Evolutionary conservation across 805 yeast genomes (phyloP), one percentile per base, ranked within the genome.

Genomic region (Kluyveromyces starmeri): DNA sequence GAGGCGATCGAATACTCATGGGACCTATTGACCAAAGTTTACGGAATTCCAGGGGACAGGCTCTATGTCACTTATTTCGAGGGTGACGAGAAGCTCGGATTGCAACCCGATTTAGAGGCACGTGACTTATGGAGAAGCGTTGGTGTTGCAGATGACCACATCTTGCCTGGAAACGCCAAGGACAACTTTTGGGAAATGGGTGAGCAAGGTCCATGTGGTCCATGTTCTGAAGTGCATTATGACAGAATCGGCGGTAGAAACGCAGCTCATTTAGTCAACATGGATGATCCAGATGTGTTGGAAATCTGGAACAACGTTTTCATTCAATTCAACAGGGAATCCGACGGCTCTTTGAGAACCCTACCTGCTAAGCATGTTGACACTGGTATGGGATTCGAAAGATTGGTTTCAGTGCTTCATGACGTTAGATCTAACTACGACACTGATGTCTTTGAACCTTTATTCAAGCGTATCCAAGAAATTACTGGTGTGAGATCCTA

Each of bases 141-240:
- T 27, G 99, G 99, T 49, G 94, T 89, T 37, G 71, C 78, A 21
- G 95, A 84, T 47, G 88, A 79, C 57, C 97, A 86, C 58, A 89
- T 92, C 48, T 67, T 92, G 46, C 95, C 96, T 14, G 99, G 99
- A 38, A 67, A 78, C 47, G 83, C 78, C 35, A 68, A 77, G 55
- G 99, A 92, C 60, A 92, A 92, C 65, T 92, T 92, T 64, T 92
- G 99, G 99, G 99, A 92, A 68, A 92, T 92, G 99, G 99, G 99
- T 51, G 99, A 94, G 56, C 97, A 89, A 68, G 99, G 99, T 47
- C 99, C 99, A 32, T 92, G 99, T 69, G 99, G 99, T 43, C 99
- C 99, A 34, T 94, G 98, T 66, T 82, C 95, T 16, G 99, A 92
- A 64, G 73, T 92, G 48, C 99, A 92, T 62, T 92, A 85, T 61